Evolutionary conservation across 352 stramenopile species (phyloP), one percentile per base, ranked within the genome.

Genomic region (Blastocystis sp.): DNA sequence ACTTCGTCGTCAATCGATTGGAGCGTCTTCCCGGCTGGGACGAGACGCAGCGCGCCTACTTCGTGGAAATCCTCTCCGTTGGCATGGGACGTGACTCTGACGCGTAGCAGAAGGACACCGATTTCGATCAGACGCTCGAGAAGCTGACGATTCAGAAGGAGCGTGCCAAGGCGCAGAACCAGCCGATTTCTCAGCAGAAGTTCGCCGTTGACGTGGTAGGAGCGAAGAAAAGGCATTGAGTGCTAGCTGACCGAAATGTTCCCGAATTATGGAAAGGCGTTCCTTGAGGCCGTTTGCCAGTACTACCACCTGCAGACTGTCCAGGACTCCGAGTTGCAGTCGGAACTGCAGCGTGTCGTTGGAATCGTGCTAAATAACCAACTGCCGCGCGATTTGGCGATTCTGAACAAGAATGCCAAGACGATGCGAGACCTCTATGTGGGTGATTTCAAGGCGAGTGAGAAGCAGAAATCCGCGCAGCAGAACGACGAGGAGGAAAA

Each of bases 341-440:
- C 64, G 40, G n/a, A 45, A 19, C 48, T 84, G 41, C 56, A 84
- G 74, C 56, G 48, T 28, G 74, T 84, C 3, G 56, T 69, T 2
- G 60, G 66, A 21, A 21, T 67, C 14, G 14, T 84, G n/a, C n/a
- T 84, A 21, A 34, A 21, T 10, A 67, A 67, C 48, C 45, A 84
- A 48, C 74, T 84, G 1, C 74, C 74, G 10, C 74, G 56, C 10
- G 74, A 84, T 19, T 23, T 84, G 48, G 17, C 52, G 11, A 41
- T 59, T 41, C 40, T 84, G 48, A 84, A 84, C 56, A 56, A 62
- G 53, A 23, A 21, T 2, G 74, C 74, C 2, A 66, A 69, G 61
- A 84, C 74, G 23, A 21, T 84, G 10, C 56, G 38, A 10, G 74
- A 84, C 23, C 53, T 84, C 23, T 84, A 84, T 84, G 74, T 84